Percentiles rank a stretch among this genome's conserved stretches.
phyloP scores from a whole-genome alignment of 768 basidiomycete genomes.

The Pulveroboletus frians region DNA sequence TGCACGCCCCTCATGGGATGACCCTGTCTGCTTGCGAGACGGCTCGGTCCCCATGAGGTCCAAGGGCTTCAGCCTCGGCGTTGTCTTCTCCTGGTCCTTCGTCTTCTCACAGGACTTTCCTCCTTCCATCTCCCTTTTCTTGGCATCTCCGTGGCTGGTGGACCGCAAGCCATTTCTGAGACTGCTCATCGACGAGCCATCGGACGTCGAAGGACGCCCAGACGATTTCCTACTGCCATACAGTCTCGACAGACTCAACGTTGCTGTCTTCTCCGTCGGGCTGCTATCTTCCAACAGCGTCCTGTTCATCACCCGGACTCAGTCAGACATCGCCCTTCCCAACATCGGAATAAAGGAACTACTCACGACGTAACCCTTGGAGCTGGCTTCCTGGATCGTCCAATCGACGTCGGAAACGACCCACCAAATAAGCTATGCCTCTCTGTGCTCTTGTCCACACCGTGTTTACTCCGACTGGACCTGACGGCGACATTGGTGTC shows the following conservation, averaged over 20 bases:
- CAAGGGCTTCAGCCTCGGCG: constrained; percentile 11
- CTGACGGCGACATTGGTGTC: constrained; percentile 24
- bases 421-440: constrained; percentile 82
- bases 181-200: constrained; percentile 28
- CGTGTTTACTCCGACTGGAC: constrained; percentile 46
- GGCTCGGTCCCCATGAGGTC: constrained; percentile 34
- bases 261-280: constrained; percentile 40
- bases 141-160: constrained; percentile 17
- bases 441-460: constrained; percentile 47
- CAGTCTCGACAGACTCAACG: constrained; percentile 48
- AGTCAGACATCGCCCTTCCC: neutral
- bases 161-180: constrained; percentile 21
- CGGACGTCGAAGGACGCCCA: constrained; percentile 39
- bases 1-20: constrained; percentile 24
- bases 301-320: constrained; percentile 11
- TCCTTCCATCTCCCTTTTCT: constrained; percentile 17
- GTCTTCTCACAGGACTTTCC: constrained; percentile 20
- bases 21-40: constrained; percentile 53
- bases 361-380: constrained; percentile 66
- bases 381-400: constrained; percentile 74
- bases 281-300: constrained; percentile 31
- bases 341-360: neutral
- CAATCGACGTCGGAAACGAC: constrained; percentile 53
- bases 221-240: constrained; percentile 41
- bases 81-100: constrained; percentile 19